Base-by-base conservation (phyloP, 1,284 basidiomycete genomes). In the Phlebopus sp. region DNA sequence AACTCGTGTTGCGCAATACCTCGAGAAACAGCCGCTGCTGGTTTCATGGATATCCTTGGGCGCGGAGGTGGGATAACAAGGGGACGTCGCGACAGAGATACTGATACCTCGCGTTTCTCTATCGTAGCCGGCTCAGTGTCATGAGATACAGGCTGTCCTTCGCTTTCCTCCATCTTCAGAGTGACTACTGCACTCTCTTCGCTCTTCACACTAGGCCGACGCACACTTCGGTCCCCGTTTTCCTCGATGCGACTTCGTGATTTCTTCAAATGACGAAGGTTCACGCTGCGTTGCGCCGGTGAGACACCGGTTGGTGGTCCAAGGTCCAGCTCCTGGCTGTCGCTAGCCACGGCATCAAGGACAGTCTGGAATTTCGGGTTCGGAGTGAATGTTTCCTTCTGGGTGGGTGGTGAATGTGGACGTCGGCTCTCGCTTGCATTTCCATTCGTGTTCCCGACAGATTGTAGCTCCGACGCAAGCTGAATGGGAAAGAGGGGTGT, bases 261-360 rank as follows among this genome's bases (percentile, higher is more conserved):
- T 11, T 50, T 55, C 34, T 63, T 68, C 40, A 64, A 41, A 47
- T 64, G 63, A 37, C 63, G 66, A 30, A 64, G 59, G 43, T 64
- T 64, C 2, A 63, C 59, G 4, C 51, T 62, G 34, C 43, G 62
- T 23, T 67, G 63, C 25, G 63, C 43, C 3, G 63, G 63, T 2
- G 66, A 67, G 8, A 63, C 41, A 13, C 46, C 31, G 1, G 37
- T 19, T 23, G 37, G 11, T 14, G 66, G 63, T 19, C 54, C 54
- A 14, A 67, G 54, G 30, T 54, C 52, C 18, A 61, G 42, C 14
- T 65, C 58, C 30, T 54, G 47, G 10, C 42, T 50, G 17, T n/a
- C 47, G 6, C 31, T 38, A 3, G 15, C 35, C 17, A 42, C 35
- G n/a, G 27, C 37, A 6, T 57, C 54, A 30, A 64, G 23, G 32